Conservation (phyloP, 2,329 filamentous ascomycete genomes). For the Colletotrichum sp. region DNA sequence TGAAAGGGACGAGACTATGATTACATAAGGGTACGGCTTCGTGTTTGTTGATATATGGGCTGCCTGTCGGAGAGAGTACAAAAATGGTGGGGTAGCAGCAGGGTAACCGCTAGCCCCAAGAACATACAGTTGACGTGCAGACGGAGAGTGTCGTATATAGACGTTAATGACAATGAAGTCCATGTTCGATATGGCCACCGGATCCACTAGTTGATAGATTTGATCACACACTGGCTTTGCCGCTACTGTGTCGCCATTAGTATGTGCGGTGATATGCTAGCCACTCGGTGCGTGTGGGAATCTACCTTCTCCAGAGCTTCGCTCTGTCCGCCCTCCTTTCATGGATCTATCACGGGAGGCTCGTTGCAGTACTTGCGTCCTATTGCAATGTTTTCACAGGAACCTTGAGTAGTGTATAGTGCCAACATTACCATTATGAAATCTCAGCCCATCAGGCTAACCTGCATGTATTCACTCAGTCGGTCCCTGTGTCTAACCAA, state of each 20-base stretch:
- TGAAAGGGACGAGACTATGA: neutral
- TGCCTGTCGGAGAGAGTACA: neutral
- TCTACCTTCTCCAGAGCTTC: accelerated
- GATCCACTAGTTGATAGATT: neutral
- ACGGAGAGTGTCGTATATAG: neutral
- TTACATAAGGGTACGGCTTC: neutral
- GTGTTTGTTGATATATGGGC: neutral
- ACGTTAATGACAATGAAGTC: neutral
- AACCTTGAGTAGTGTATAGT: neutral
- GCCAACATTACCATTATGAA: neutral
- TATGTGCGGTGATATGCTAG: neutral
- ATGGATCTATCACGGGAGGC: accelerated
- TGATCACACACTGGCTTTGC: neutral
- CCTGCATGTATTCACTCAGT: neutral
- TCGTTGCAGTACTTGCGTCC: neutral
- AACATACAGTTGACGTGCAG: neutral
- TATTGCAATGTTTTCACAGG: neutral
- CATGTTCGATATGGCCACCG: neutral
- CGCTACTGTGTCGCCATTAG: neutral
- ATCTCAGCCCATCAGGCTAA: neutral
- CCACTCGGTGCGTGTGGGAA: neutral
- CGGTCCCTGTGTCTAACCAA: neutral
- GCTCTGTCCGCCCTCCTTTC: neutral
- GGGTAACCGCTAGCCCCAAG: neutral
- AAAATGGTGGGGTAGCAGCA: neutral